Base-by-base conservation (phyloP, 2,329 filamentous ascomycete genomes). In the Ophiosphaerella narmari region DNA sequence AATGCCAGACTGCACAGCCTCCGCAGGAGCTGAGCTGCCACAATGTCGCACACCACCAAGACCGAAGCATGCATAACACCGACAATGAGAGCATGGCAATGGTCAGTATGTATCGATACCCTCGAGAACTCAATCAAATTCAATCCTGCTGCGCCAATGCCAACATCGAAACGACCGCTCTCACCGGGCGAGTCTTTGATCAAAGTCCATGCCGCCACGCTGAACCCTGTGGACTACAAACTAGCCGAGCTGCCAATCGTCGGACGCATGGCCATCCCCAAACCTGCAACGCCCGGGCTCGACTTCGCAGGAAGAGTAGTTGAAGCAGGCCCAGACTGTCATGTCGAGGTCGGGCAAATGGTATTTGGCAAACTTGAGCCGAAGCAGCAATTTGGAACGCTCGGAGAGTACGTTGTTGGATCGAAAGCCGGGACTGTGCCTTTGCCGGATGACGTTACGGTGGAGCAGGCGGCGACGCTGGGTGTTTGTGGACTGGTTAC, bases 71-170 rank as follows among this genome's bases (percentile, higher is more conserved):
- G 7, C 26, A 29, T 8, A 29, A 8, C 59, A 14, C 6, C 37
- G 21, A 60, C 52, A n/a, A 66, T 66, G 61, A 55, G 50, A 32
- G 61, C 62, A 47, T 66, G 62, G 62, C 61, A 63, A 53, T 65
- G 55, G 50, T 43, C 40, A 11, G 49, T 48, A 12, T 57, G 55
- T 31, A 39, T 21, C 37, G 49, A 37, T 1, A 59, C 51, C 2
- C 55, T 65, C 39, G 57, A 58, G 39, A 33, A 47, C 1, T 46
- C 59, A 5, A 43, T 65, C 13, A 18, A 39, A 2, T 43, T 62
- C 1, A 57, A 61, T 37, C 4, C 38, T 1, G 42, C 50, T 6
- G 50, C 54, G 29, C 43, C 43, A 0, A 43, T 55, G 8, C 60
- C 54, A 4, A 46, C 21, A 32, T 18, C 18, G 1, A 43, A 35